phyloP scores from a whole-genome alignment of 192 early-diverging fungal species.

The Backusella mclennaniae region DNA sequence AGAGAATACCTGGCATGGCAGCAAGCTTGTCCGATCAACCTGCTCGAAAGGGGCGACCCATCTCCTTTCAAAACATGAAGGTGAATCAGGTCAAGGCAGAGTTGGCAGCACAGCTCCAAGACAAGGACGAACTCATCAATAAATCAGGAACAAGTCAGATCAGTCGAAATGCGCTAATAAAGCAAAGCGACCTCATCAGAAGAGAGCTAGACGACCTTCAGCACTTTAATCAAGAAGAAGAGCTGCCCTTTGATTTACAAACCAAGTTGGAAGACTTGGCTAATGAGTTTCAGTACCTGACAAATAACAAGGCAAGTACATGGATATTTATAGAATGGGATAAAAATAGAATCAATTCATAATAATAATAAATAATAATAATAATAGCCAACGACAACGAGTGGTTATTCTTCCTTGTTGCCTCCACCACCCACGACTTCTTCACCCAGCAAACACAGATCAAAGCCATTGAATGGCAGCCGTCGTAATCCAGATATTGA shows the following conservation, averaged over 20 bases:
- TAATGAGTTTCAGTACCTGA: slow-evolving; percentile 15
- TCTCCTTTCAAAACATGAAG: slow-evolving; percentile 25
- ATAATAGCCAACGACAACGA: not conserved
- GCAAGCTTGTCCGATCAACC: slow-evolving; percentile 11
- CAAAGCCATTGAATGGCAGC: slow-evolving; percentile 15
- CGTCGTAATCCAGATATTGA: slow-evolving; percentile 37
- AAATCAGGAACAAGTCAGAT: slow-evolving; percentile 9
- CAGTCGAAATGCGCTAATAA: slow-evolving; percentile 15
- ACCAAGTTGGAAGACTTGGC: not conserved
- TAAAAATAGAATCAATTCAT: not conserved
- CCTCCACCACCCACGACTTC: slow-evolving; percentile 17
- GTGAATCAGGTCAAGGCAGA: slow-evolving; percentile 23
- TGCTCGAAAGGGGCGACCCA: not conserved
- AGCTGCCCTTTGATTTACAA: not conserved
- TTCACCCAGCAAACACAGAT: slow-evolving; percentile 21
- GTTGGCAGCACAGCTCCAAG: slow-evolving; percentile 11
- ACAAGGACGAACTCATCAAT: slow-evolving; percentile 9
- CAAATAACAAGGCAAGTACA: not conserved
- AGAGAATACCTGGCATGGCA: slow-evolving; percentile 11
- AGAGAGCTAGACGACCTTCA: not conserved
- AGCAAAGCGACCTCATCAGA: not conserved
- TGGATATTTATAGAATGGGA: not conserved
- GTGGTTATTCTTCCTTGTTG: slow-evolving; percentile 6
- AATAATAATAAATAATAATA: not conserved
- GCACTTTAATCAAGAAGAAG: not conserved